These are phyloP conservation scores for Phaeoacremonium minimum DNA, from an alignment of 2,329 filamentous ascomycete species.

Conservation along the genomic window DNA sequence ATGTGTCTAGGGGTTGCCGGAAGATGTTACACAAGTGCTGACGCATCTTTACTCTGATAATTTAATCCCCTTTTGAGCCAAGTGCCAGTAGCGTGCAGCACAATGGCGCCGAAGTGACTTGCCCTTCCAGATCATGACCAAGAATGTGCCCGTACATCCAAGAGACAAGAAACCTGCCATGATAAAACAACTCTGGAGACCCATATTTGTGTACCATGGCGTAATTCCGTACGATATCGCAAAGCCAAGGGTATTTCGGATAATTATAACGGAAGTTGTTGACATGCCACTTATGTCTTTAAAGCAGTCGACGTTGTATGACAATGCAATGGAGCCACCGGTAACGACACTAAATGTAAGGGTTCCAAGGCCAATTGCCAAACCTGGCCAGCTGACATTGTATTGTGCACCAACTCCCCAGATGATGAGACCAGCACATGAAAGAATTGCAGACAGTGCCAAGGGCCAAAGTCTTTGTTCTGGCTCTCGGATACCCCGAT, in stretches of 20 bases:
- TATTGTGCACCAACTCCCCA: conserved; percentile 44
- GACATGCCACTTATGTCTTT: conserved; percentile 19
- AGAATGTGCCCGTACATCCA: conserved; percentile 17
- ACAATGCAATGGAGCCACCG: conserved; percentile 30
- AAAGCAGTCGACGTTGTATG: conserved; percentile 36
- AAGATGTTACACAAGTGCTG: too few species aligned
- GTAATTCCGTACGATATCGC: conserved; percentile 25
- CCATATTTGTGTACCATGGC: conserved; percentile 24
- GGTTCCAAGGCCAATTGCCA: conserved; percentile 33
- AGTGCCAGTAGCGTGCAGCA: conserved; percentile 9
- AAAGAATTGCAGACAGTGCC: conserved; percentile 26
- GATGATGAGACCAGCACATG: conserved; percentile 34
- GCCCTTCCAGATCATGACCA: conserved; percentile 19
- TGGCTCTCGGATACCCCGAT: conserved; percentile 29
- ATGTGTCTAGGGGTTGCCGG: too few species aligned
- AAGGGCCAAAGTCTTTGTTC: conserved; percentile 21
- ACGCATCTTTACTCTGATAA: too few species aligned
- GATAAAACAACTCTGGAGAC: conserved; percentile 26
- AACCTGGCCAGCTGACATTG: conserved; percentile 33
- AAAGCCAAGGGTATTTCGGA: conserved; percentile 21
- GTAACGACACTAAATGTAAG: conserved; percentile 31
- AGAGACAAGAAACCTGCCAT: conserved; percentile 22
- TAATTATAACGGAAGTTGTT: conserved; percentile 16
- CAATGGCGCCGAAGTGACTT: conserved; percentile 8
- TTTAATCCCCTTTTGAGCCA: conserved; percentile 6